Evolutionary conservation across 192 early-diverging fungal species (phyloP).

Genomic region (Rhizoclosmatium sp.): DNA sequence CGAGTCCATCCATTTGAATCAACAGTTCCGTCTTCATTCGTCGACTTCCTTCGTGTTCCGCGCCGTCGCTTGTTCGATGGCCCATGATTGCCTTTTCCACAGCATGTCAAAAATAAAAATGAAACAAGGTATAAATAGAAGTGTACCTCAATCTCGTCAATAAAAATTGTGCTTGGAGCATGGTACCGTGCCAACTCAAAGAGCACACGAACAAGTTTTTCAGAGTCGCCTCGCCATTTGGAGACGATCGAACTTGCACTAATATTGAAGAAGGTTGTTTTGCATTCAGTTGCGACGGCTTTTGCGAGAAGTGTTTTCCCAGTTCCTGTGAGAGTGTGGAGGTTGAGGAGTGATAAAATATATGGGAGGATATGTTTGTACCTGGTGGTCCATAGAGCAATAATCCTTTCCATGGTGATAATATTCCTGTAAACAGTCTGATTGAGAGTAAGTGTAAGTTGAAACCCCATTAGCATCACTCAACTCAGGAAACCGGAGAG

Average conservation of each 20-base stretch:
- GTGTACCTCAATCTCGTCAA: constrained; percentile 63
- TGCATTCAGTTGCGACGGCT: constrained; percentile 67
- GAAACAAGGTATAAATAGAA: no score
- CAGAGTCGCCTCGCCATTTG: constrained; percentile 67
- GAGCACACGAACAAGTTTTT: constrained; percentile 62
- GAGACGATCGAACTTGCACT: constrained; percentile 61
- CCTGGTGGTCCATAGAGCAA: constrained; percentile 63
- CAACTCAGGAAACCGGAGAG: constrained; percentile 56
- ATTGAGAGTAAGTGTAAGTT: neutral
- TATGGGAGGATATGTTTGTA: neutral
- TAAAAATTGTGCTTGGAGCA: constrained; percentile 63
- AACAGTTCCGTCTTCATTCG: constrained; percentile 72
- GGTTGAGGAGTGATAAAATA: constrained; percentile 17
- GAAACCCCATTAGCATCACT: neutral
- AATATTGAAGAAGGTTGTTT: constrained; percentile 69
- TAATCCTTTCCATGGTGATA: constrained; percentile 65
- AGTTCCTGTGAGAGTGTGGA: constrained; percentile 39
- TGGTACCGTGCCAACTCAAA: constrained; percentile 67
- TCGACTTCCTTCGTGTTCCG: constrained; percentile 63
- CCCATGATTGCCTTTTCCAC: constrained; percentile 56
- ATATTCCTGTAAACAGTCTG: constrained; percentile 57
- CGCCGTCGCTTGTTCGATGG: constrained; percentile 57
- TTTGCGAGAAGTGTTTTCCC: constrained; percentile 67
- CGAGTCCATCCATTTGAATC: constrained; percentile 65
- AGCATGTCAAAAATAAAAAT: neutral